Evolutionary conservation across 2,329 filamentous ascomycete genomes (phyloP), one percentile per base, ranked within the genome.

Genomic region (Venturia carpophila): DNA sequence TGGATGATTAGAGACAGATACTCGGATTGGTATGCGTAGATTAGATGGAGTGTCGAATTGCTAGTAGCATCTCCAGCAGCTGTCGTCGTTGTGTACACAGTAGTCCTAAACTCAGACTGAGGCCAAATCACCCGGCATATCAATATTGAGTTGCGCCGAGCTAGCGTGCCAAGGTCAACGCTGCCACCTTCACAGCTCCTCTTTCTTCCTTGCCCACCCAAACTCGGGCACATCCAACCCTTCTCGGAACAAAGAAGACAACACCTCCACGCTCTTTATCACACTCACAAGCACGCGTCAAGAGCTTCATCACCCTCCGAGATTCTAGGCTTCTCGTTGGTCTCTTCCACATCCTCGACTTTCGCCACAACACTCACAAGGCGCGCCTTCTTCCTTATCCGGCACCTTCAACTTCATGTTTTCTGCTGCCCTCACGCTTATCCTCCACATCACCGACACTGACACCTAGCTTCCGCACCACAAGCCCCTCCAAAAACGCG

Each of bases 381-480:
- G 37, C 52, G 49, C 49, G 52, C 52, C 34, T 56, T 56, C 52
- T 37, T 56, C 37, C 52, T 21, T 37, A 34, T n/a, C 30, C 49
- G 24, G 30, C 52, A 37, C 52, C 47, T 58, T 61, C 60, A 61
- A 42, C 60, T 34, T 42, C 60, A 61, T 61, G 60, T 43, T 61
- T 34, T n/a, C 27, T 45, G 60, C 42, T 19, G 42, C 60, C 42
- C 43, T 39, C 37, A 42, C 39, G 6, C 6, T 42, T 21, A 19
- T 37, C 27, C 52, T 58, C 52, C 52, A 58, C 30, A 41, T 7
- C 42, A 43, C 60, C 60, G 21, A 41, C 60, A 61, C 60, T 61
- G 43, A 61, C 37, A 61, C n/a, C 11, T 58, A 60, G 41, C 17
- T 62, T 34, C 62, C 34, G 30, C 62, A 42, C 17, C 19, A 2